Percentiles rank a stretch among this genome's conserved stretches.
These are phyloP conservation scores for Thuja plicata DNA, from an alignment of 83 land plant species.

Conservation along the genomic window DNA sequence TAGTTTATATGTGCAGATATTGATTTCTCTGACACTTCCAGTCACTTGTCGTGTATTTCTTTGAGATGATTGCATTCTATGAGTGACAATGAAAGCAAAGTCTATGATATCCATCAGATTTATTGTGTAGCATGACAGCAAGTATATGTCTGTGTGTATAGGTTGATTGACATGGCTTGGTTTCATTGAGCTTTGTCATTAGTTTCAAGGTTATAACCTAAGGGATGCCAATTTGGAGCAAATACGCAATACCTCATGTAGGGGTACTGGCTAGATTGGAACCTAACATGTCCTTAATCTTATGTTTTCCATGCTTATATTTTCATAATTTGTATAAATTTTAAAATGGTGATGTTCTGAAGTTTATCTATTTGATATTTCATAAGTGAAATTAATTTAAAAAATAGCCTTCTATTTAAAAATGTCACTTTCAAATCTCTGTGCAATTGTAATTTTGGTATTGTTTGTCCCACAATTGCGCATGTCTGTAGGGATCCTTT, in stretches of 20 bases:
- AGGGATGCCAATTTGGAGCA: background rate
- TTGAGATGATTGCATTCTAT: background rate
- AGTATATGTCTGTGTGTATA: background rate
- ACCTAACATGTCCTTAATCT: background rate
- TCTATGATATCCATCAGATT: background rate
- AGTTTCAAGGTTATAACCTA: background rate
- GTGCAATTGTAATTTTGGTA: background rate
- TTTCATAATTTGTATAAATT: background rate
- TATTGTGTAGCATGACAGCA: background rate
- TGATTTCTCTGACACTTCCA: background rate
- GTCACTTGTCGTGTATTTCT: background rate
- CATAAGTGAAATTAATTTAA: background rate
- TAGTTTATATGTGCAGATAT: background rate
- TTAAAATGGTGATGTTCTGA: background rate
- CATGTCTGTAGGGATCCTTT: conserved; percentile 74
- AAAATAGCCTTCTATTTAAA: background rate
- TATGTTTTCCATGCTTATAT: background rate
- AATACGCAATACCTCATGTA: background rate
- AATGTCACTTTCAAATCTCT: background rate
- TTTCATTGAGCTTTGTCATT: background rate
- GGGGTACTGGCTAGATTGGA: background rate
- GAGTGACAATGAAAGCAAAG: background rate
- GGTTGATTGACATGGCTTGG: background rate
- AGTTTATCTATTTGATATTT: background rate
- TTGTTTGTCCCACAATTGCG: background rate